Conservation (phyloP, 1,284 basidiomycete genomes). For the Phaffia rhodozyma region DNA sequence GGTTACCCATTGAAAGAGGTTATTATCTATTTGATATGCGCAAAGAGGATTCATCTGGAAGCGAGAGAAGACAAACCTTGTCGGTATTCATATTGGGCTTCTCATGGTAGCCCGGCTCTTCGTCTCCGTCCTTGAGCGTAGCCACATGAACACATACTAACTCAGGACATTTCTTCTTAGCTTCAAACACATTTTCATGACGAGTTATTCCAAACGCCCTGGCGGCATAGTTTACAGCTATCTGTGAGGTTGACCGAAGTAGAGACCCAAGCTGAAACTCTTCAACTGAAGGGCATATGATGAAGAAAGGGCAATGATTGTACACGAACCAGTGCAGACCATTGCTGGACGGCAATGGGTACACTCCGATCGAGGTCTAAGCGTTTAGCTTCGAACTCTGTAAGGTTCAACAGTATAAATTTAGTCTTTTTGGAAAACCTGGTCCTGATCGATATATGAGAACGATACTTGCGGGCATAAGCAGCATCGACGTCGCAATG, state of each 20-base stretch:
- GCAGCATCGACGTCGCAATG: slow-evolving; percentile 88
- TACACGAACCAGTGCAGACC: slow-evolving; percentile 47
- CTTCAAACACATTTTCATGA: slow-evolving; percentile 47
- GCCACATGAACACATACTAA: slow-evolving; percentile 83
- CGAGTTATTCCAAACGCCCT: slow-evolving; percentile 68
- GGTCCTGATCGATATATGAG: neutral
- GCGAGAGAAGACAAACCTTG: slow-evolving; percentile 50
- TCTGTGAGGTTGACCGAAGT: too few relatives aligned
- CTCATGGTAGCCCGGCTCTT: slow-evolving; percentile 78
- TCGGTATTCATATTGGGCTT: slow-evolving; percentile 76
- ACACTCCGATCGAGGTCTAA: slow-evolving; percentile 56
- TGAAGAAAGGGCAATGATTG: neutral
- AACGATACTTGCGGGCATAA: slow-evolving; percentile 46
- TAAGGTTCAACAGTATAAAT: neutral
- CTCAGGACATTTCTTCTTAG: slow-evolving; percentile 72
- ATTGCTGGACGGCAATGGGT: slow-evolving; percentile 85
- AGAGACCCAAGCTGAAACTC: neutral
- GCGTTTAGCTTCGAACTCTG: slow-evolving; percentile 72
- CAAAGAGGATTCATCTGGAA: neutral
- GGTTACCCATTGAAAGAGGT: neutral
- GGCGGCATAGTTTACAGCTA: slow-evolving; percentile 94
- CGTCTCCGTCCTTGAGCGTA: slow-evolving; percentile 81
- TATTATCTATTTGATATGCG: too few relatives aligned
- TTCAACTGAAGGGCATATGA: neutral
- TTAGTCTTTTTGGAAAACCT: slow-evolving; percentile 18